Conservation (phyloP, 345 rosid species). For the Excoecaria cochinchinensis region DNA sequence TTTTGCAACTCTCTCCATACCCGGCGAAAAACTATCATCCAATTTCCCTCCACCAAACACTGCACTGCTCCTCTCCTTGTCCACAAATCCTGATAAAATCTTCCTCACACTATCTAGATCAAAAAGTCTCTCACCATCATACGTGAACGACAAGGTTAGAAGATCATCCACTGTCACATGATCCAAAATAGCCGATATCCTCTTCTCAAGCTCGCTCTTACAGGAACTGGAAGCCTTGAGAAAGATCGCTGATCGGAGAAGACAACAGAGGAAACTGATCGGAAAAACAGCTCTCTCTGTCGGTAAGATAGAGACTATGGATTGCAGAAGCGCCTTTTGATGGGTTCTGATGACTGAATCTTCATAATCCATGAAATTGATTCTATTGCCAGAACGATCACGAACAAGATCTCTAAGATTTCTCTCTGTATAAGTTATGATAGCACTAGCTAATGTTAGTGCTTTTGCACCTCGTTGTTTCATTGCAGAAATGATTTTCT, state of each 20-base stretch:
- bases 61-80: constrained; percentile 78
- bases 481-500: constrained; percentile 56
- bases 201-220: constrained; percentile 81
- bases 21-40: constrained; percentile 45
- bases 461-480: constrained; percentile 67
- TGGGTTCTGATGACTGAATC: constrained; percentile 40
- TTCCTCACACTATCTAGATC: constrained; percentile 82
- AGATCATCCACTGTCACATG: constrained; percentile 81
- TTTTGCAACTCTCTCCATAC: constrained; percentile 66
- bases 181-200: constrained; percentile 66
- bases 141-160: constrained; percentile 69
- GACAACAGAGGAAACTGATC: constrained; percentile 76
- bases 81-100: constrained; percentile 67
- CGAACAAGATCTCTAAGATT: constrained; percentile 82
- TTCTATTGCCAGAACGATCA: constrained; percentile 66
- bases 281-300: constrained; percentile 73
- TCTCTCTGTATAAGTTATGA: constrained; percentile 71
- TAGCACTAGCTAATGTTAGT: constrained; percentile 54
- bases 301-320: constrained; percentile 67
- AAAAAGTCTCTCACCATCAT: constrained; percentile 73
- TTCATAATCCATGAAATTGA: constrained; percentile 32
- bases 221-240: constrained; percentile 53
- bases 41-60: constrained; percentile 71
- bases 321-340: constrained; percentile 62
- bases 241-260: constrained; percentile 77